Base-by-base conservation (phyloP, 2,329 filamentous ascomycete species). In the Sarocladium oryzae region DNA sequence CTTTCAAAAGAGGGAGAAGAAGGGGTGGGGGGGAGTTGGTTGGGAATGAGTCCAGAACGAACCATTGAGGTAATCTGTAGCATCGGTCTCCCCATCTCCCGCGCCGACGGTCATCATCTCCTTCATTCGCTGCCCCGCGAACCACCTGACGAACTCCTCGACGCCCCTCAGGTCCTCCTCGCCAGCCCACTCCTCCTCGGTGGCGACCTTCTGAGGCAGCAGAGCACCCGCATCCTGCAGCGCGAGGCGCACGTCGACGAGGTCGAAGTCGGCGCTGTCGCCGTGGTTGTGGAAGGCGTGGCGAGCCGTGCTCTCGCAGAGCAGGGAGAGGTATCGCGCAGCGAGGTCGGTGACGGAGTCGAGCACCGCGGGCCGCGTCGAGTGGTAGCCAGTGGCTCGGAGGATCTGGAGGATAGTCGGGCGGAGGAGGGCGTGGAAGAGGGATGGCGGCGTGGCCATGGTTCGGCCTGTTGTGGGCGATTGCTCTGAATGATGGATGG, bases 321-420 rank as follows among this genome's bases (percentile, higher is more conserved):
- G 81, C 3, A 88, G 72, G 20, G 82, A 73, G 53, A 97, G 73
- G 68, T 96, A 95, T 57, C 88, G 84, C 38, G 85, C 87, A 0
- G 89, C 85, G 7, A 97, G 77, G 67, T 96, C 90, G 13, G 89
- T 88, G n/a, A 96, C 68, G 9, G 88, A 85, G 69, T 97, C 91
- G 52, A 96, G 76, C 6, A 95, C 90, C 3, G 86, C 85, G 2
- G 89, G 85, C 51, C 84, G 84, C 49, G 89, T 88, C 37, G 85
- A 78, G 66, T 95, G 88, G 71, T 95, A 97, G 64, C 92, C 92
- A 21, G 89, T 86, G 26, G 91, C 89, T 63, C 92, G 89, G 49
- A 97, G 82, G 61, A 95, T 92, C 69, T 96, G 90, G 53, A 97
- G 82, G 54, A 96, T 82, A 45, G 85, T 85, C 2, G 92, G 92